A percentile compares a stretch with the other conserved stretches of the same genome.
These are phyloP conservation scores for Xylaria venustula DNA, from an alignment of 495 filamentous ascomycete species.

Conservation along the genomic window DNA sequence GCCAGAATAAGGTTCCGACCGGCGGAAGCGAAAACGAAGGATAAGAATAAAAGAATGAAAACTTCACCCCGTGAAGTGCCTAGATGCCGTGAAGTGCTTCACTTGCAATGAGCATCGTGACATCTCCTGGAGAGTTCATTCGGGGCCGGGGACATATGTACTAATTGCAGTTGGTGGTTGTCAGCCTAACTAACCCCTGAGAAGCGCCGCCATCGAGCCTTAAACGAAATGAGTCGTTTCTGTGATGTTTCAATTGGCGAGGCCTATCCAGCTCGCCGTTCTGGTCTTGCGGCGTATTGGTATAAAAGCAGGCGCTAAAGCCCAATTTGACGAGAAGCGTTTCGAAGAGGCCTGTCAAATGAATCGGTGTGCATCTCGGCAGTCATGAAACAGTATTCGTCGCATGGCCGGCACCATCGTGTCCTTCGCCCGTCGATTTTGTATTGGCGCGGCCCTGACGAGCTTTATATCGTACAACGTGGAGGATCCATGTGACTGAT, in stretches of 20 bases:
- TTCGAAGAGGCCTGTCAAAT: not conserved
- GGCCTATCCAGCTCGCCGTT: not conserved
- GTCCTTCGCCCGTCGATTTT: constrained; percentile 1
- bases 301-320: not conserved
- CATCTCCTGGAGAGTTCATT: not conserved
- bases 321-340: not conserved
- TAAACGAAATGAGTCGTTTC: constrained; percentile 24
- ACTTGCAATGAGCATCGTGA: not conserved
- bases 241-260: constrained; percentile 20
- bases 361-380: not conserved
- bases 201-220: constrained; percentile 7
- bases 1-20: constrained; percentile 2
- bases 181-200: not conserved
- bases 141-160: not conserved
- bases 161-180: not conserved
- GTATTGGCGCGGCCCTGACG: constrained; percentile 6
- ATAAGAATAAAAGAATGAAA: not conserved
- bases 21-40: constrained; percentile 7
- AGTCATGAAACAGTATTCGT: constrained; percentile 10
- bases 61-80: constrained; percentile 1
- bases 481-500: not conserved
- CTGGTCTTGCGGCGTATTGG: no score
- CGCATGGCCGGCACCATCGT: not conserved
- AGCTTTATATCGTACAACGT: not conserved
- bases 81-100: not conserved